phyloP scores from a whole-genome alignment of 306 rosid species.

The Ochetophila trinervis region DNA sequence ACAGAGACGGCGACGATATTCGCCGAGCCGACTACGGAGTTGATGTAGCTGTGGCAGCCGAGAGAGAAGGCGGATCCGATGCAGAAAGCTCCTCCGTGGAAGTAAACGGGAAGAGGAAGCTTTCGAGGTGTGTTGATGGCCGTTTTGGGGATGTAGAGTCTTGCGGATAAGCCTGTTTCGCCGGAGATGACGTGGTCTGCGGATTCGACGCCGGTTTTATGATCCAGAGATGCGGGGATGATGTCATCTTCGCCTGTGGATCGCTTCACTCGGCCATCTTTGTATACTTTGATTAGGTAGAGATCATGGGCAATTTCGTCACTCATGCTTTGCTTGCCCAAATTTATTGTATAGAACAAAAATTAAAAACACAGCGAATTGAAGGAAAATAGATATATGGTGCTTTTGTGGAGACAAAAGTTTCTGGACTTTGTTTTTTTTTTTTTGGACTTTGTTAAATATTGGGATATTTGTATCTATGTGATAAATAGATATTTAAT shows the following conservation, averaged over 20 bases:
- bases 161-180: slow-evolving; percentile 15
- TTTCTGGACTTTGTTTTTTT: no score
- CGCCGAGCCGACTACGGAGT: slow-evolving; percentile 20
- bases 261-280: slow-evolving; percentile 26
- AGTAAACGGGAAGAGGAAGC: slow-evolving; percentile 29
- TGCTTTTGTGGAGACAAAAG: no score
- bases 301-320: slow-evolving; percentile 6
- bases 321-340: no score
- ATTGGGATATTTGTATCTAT: no score
- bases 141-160: slow-evolving; percentile 28
- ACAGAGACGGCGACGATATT: slow-evolving; percentile 21
- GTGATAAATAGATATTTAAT: no score
- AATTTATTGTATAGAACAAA: no score
- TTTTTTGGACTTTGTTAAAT: no score
- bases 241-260: background rate
- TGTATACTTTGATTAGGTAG: slow-evolving; percentile 21
- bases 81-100: slow-evolving; percentile 38
- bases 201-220: slow-evolving; percentile 16
- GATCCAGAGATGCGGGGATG: slow-evolving; percentile 19
- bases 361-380: no score
- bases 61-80: slow-evolving; percentile 14
- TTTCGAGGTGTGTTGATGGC: background rate
- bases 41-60: slow-evolving; percentile 16
- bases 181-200: slow-evolving; percentile 25
- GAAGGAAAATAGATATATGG: no score